Evolutionary conservation across 352 stramenopile genomes (phyloP).

Genomic region (Globisporangium sylvaticum): DNA sequence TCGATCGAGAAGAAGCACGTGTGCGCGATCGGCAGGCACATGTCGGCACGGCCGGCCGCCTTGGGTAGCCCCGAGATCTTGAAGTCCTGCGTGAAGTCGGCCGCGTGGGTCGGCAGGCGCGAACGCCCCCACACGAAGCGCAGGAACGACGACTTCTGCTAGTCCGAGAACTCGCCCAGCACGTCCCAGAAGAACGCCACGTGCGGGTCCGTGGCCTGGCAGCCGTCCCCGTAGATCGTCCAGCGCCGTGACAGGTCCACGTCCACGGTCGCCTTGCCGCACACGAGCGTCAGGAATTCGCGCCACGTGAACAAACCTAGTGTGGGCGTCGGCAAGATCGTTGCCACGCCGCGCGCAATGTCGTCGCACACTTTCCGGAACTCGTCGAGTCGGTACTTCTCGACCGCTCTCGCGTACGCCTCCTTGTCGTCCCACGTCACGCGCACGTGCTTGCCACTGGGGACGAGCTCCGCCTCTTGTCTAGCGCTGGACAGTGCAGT

Average conservation of each 20-base stretch:
- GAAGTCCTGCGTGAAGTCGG: slow-evolving; percentile 89
- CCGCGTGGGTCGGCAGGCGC: slow-evolving; percentile 84
- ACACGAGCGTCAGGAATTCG: slow-evolving; percentile 87
- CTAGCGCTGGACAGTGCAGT: slow-evolving; percentile 81
- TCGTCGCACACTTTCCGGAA: slow-evolving; percentile 74
- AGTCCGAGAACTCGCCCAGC: slow-evolving; percentile 78
- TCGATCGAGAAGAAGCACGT: slow-evolving; percentile 91
- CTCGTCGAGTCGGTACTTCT: slow-evolving; percentile 75
- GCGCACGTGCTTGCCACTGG: slow-evolving; percentile 68
- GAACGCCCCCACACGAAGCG: slow-evolving; percentile 87
- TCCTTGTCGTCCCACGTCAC: slow-evolving; percentile 90
- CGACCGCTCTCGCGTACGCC: slow-evolving; percentile 74
- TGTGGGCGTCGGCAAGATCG: slow-evolving; percentile 78
- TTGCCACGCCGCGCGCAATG: slow-evolving; percentile 77
- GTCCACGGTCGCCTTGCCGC: slow-evolving; percentile 87
- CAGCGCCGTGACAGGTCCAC: slow-evolving; percentile 78
- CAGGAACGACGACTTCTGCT: slow-evolving; percentile 89
- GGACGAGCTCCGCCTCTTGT: slow-evolving; percentile 76
- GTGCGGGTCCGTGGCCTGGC: slow-evolving; percentile 79
- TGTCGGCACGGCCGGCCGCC: slow-evolving; percentile 61
- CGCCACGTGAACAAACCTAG: slow-evolving; percentile 86
- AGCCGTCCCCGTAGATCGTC: slow-evolving; percentile 90
- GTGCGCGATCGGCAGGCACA: slow-evolving; percentile 84
- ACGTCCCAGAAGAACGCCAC: slow-evolving; percentile 91
- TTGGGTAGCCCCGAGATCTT: slow-evolving; percentile 87